Evolutionary conservation across 228 moss, liverwort and hornwort species (phyloP).

Genomic region (Sphagnum magellanicum): DNA sequence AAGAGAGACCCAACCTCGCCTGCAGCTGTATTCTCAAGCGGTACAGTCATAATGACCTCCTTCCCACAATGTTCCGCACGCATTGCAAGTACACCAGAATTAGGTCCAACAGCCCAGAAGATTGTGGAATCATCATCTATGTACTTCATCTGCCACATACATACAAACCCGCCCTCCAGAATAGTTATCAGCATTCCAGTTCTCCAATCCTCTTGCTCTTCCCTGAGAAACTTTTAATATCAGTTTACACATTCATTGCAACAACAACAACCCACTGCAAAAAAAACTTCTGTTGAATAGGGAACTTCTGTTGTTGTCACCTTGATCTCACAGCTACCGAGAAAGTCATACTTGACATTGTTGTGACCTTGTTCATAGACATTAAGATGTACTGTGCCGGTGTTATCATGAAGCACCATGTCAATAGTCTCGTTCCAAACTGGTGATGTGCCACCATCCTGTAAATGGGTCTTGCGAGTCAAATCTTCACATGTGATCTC

Average conservation of each 20-base stretch:
- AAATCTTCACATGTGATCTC: constrained; percentile 82
- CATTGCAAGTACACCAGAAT: constrained; percentile 50
- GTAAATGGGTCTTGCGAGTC: constrained; percentile 69
- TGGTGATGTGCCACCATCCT: constrained; percentile 55
- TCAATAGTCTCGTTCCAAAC: constrained; percentile 75
- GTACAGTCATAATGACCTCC: constrained; percentile 72
- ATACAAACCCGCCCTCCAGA: no score
- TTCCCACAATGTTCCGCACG: constrained; percentile 86
- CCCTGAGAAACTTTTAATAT: no score
- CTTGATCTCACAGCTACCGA: constrained; percentile 95
- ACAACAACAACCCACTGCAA: no score
- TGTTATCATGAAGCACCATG: constrained; percentile 87
- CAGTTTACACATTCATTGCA: no score
- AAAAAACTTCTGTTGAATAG: no score
- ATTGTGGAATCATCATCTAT: constrained; percentile 91
- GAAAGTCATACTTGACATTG: constrained; percentile 82
- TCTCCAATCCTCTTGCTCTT: no score
- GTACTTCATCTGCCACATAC: constrained; percentile 67
- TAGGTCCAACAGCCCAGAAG: constrained; percentile 82
- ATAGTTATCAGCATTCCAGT: no score
- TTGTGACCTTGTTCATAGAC: constrained; percentile 80
- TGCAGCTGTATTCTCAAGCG: constrained; percentile 62
- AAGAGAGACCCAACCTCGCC: constrained; percentile 52
- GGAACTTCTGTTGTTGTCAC: constrained; percentile 13
- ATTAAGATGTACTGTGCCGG: constrained; percentile 69